Evolutionary conservation across 1,284 basidiomycete species (phyloP), one percentile per base, ranked within the genome.

Genomic region (Ceratobasidium sp.): DNA sequence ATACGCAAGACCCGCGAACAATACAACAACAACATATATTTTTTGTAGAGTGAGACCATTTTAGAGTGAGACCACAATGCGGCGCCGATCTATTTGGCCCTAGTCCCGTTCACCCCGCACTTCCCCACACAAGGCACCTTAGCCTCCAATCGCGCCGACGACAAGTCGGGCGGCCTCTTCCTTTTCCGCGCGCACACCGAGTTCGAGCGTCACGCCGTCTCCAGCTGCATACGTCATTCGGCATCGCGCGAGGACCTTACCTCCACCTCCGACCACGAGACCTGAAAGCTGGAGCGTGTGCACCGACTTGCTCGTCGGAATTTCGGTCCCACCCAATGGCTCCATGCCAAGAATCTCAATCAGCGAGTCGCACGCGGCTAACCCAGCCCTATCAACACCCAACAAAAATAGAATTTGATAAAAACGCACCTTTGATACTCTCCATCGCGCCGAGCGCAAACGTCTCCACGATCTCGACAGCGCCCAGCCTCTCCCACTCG

Each of bases 291-390:
- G 96, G 80, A 99, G 89, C 54, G 97, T 98, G 86, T 99, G 98
- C 74, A 99, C 94, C 9, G 95, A 93, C 20, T 91, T 89, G 40
- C 94, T 95, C 52, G 91, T 88, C 0, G 96, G 94, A 42, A 86
- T 86, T 83, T 97, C 95, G 9, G 93, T 92, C 23, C 96, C 96
- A 81, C 97, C 98, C 33, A 99, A 87, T 2, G 98, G 90, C 84
- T 98, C 96, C 97, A 99, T 98, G 84, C 96, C 94, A 81, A 99
- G 91, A 61, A 99, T 93, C 83, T 97, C 96, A 82, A 96, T 90
- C 82, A 98, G 92, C 40, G 96, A 96, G 81, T 96, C 93, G 86
- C 96, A 97, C 12, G 96, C 95, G 82, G 94, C 94, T 95, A 83
- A 33, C 70, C 81, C 15, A 73, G 79, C 71, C 73, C 40, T 81